Base-by-base conservation (phyloP, 2,329 filamentous ascomycete species). In the Phialemoniopsis sp. region DNA sequence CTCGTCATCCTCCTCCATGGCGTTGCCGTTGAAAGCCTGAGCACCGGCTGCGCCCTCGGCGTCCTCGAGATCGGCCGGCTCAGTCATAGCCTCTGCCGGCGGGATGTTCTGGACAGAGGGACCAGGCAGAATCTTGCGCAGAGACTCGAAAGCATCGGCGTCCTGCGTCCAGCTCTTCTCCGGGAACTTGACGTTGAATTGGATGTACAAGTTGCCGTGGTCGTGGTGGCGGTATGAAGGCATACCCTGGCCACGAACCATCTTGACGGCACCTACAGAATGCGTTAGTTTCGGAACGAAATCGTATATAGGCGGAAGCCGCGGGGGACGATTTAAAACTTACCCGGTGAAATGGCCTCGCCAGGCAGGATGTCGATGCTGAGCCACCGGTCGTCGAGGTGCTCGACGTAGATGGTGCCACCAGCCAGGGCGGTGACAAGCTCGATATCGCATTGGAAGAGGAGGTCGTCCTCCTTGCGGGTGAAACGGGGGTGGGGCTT, bases 141-240 rank as follows among this genome's bases (percentile, higher is more conserved):
- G 82, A 12, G 83, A 73, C 41, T 87, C 80, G 52, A 95, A 86
- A 46, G 87, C 84, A 42, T 80, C 73, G 13, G 81, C 70, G 37
- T 85, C 73, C 29, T 78, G 60, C 29, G 78, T 78, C 76, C 80
- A 85, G 58, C 79, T 73, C 70, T 82, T 85, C 57, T 87, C 84
- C 36, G 93, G 93, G 78, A 98, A 97, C 70, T 95, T 95, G 68
- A 98, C 89, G 57, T 87, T 84, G 71, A 98, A 98, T 61, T 95
- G 89, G 58, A 98, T 89, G 73, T 93, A 98, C 54, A 98, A 75
- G 70, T 98, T 96, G 57, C 93, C 93, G 59, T 79, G 82, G 66
- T 97, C 87, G 73, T 98, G 93, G 66, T 97, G 93, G 54, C 93
- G 82, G 66, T 81, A 86, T 4, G 93, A 94, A 32, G 93, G 93